Percentiles rank a stretch among this genome's conserved stretches.
Conservation (phyloP, 1,284 basidiomycete species). For the Pseudozyma hubeiensis region DNA sequence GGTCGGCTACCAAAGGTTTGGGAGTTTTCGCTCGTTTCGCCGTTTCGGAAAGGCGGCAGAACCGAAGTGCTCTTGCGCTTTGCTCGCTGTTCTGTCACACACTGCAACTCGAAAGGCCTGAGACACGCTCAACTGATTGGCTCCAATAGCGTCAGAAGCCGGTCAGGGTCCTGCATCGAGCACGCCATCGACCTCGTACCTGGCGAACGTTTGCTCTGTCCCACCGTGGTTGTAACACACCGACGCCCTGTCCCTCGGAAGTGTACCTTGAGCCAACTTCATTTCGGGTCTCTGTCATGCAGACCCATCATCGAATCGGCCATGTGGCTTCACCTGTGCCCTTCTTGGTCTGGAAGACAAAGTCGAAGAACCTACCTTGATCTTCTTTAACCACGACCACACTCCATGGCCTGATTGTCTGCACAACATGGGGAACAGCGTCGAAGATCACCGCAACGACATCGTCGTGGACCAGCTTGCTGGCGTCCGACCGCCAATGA, state of each 20-base stretch:
- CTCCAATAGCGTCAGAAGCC: neutral
- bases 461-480: constrained; percentile 22
- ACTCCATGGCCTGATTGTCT: neutral
- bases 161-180: constrained; percentile 9
- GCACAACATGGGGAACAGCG: constrained; percentile 16
- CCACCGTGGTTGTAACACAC: neutral
- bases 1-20: constrained; percentile 4
- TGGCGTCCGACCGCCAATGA: constrained; percentile 14
- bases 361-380: neutral
- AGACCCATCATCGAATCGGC: too few relatives aligned
- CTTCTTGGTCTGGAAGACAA: too few relatives aligned
- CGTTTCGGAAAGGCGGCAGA: constrained; percentile 5
- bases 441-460: constrained; percentile 13
- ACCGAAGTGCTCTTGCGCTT: too few relatives aligned
- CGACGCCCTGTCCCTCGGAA: too few relatives aligned
- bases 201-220: constrained; percentile 12
- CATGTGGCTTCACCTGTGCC: too few relatives aligned
- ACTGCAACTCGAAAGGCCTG: neutral
- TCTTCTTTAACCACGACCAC: neutral
- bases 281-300: too few relatives aligned
- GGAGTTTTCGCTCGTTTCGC: constrained; percentile 19
- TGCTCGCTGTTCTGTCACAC: neutral
- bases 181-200: constrained; percentile 17
- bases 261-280: too few relatives aligned
- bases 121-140: neutral